Evolutionary conservation across 805 yeast genomes (phyloP).

Genomic region (Nematodospora valgi): DNA sequence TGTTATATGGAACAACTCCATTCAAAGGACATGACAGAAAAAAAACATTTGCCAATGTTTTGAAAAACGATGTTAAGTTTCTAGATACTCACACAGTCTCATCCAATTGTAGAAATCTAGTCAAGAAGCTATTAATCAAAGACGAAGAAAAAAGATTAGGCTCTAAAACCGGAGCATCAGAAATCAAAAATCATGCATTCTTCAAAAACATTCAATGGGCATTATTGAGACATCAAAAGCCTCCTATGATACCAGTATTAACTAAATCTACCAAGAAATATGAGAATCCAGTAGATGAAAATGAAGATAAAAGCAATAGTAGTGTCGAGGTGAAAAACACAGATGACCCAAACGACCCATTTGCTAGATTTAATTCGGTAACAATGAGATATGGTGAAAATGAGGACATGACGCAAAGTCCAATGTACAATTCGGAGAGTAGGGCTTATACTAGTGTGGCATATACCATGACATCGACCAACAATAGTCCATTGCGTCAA

Average conservation of each 20-base stretch:
- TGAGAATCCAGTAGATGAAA: conserved; percentile 15
- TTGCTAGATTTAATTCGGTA: conserved; percentile 79
- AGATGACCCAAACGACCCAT: conserved; percentile 60
- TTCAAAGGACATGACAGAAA: conserved; percentile 90
- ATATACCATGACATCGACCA: conserved; percentile 45
- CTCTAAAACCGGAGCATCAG: conserved; percentile 91
- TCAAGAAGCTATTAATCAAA: conserved; percentile 78
- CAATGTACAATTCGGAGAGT: conserved; percentile 39
- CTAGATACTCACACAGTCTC: conserved; percentile 66
- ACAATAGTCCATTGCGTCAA: conserved; percentile 18
- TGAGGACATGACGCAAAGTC: conserved; percentile 23
- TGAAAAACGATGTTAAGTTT: conserved; percentile 80
- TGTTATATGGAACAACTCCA: conserved; percentile 95
- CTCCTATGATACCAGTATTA: conserved; percentile 92
- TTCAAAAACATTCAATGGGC: conserved; percentile 97
- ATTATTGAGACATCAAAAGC: conserved; percentile 81
- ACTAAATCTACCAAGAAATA: conserved; percentile 28
- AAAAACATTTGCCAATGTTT: conserved; percentile 81
- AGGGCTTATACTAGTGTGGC: conserved; percentile 51
- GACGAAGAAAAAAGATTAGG: conserved; percentile 90
- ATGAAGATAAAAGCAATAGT: conserved; percentile 22
- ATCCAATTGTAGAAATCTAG: conserved; percentile 72
- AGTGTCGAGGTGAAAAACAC: conserved; percentile 9
- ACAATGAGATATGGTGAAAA: conserved; percentile 74
- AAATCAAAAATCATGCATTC: conserved; percentile 84